A percentile compares a stretch with the other conserved stretches of the same genome.
Conservation (phyloP, 139 green algal species). For the Yamagishiella unicocca region DNA sequence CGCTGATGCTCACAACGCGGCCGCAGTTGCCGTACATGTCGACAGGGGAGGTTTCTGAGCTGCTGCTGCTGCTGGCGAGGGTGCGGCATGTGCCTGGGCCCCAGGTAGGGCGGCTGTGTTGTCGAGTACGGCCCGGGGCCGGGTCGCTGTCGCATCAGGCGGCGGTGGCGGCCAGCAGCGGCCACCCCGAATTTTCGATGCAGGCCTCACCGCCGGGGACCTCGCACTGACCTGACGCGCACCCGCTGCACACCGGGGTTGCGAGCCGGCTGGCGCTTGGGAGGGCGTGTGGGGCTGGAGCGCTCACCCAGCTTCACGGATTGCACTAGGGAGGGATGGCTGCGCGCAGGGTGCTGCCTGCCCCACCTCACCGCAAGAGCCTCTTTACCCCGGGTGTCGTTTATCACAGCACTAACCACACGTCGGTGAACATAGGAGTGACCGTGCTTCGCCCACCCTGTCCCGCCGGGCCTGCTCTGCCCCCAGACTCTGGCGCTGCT, state of each 20-base stretch:
- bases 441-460: not conserved
- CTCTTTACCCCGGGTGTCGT: not conserved
- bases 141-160: not conserved
- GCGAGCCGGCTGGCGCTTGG: not conserved
- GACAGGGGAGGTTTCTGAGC: not conserved
- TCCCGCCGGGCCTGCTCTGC: not conserved
- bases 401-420: not conserved
- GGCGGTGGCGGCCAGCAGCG: not conserved
- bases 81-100: conserved; percentile 22
- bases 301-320: too few relatives aligned
- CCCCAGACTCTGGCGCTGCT: not conserved
- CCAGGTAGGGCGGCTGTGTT: conserved; percentile 21
- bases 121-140: too few relatives aligned
- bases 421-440: not conserved
- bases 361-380: too few relatives aligned
- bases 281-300: too few relatives aligned
- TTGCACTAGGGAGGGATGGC: too few relatives aligned
- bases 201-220: not conserved
- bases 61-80: conserved; percentile 12
- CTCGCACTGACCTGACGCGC: not conserved
- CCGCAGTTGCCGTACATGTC: conserved; percentile 13
- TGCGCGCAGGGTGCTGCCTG: too few relatives aligned
- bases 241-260: not conserved
- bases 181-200: not conserved
- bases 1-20: not conserved